Conservation (phyloP, 441 rosid genomes). For the Biscutella laevigata region DNA sequence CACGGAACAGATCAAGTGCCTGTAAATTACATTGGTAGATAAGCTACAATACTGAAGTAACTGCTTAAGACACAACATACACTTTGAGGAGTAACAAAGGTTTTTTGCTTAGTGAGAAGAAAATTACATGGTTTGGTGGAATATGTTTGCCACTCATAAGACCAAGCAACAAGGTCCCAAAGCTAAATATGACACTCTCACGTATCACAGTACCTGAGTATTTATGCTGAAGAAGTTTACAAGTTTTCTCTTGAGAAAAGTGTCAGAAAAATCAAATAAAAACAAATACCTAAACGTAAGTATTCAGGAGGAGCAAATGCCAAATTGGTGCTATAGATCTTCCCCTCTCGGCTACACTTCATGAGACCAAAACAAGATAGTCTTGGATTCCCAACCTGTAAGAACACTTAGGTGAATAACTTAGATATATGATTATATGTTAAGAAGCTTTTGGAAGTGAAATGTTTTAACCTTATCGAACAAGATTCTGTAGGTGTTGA, state of each 20-base stretch:
- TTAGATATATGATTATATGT: not conserved
- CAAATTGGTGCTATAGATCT: conserved; percentile 87
- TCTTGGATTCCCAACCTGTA: conserved; percentile 28
- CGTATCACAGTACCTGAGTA: conserved; percentile 51
- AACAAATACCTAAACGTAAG: conserved; percentile 28
- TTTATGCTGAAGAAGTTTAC: conserved; percentile 1
- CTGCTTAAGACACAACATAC: not conserved
- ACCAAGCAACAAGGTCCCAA: conserved; percentile 63
- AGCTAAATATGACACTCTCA: conserved; percentile 63
- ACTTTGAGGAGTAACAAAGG: conserved; percentile 6
- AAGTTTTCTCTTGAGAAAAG: not conserved
- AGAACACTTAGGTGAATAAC: not conserved
- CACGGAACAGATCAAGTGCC: conserved; percentile 69
- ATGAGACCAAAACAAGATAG: conserved; percentile 29
- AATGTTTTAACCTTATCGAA: conserved; percentile 20
- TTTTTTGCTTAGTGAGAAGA: conserved; percentile 8
- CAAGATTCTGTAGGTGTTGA: conserved; percentile 29
- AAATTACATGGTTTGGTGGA: too few relatives aligned
- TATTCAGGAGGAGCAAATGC: conserved; percentile 98
- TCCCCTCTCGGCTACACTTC: conserved; percentile 33
- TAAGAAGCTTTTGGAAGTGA: not conserved
- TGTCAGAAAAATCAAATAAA: not conserved
- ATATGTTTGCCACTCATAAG: conserved; percentile 70
- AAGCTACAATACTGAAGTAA: not conserved
- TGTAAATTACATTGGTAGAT: conserved; percentile 21